A percentile compares a stretch with the other conserved stretches of the same genome.
Evolutionary conservation across 176 grass and related monocot species (phyloP).

Genomic region (Hordeum vulgare): MorexV3_pseudomolecules_assembly NC_058519.1:506853009-506853508

Average conservation of each 20-base stretch:
- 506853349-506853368: conserved; percentile 40
- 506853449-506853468: conserved; percentile 41
- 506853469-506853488: conserved; percentile 50
- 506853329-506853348: conserved; percentile 66
- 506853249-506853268: conserved; percentile 56
- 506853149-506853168: conserved; percentile 53
- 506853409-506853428: conserved; percentile 30
- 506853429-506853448: conserved; percentile 49
- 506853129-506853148: conserved; percentile 35
- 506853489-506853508: conserved; percentile 16
- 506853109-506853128: conserved; percentile 37
- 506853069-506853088: conserved; percentile 55
- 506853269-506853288: conserved; percentile 61
- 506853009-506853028: conserved; percentile 50
- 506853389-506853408: conserved; percentile 42
- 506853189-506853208: conserved; percentile 15
- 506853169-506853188: conserved; percentile 26
- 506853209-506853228: conserved; percentile 53
- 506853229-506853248: conserved; percentile 45
- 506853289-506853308: conserved; percentile 62
- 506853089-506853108: conserved; percentile 34
- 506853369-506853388: conserved; percentile 54
- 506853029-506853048: conserved; percentile 36
- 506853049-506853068: conserved; percentile 45
- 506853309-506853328: conserved; percentile 69